Evolutionary conservation across 106 monocot genomes (phyloP).

Genomic region (Allium cepa): DNA sequence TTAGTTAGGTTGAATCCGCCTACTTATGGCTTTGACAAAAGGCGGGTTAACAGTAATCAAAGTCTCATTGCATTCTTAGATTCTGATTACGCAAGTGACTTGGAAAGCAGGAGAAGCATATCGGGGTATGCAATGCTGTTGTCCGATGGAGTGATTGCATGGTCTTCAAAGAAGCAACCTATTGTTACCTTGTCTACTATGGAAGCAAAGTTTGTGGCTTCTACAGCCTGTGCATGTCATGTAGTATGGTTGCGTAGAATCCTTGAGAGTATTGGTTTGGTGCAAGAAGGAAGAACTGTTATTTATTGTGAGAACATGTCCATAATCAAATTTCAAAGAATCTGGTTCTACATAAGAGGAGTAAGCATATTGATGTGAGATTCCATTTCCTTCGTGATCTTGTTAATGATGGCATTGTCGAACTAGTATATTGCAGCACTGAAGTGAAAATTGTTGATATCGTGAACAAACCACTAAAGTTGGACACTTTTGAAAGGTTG

Average conservation of each 20-base stretch:
- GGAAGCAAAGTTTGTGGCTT: constrained; percentile 5
- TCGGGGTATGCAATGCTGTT: background rate
- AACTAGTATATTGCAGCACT: constrained; percentile 1
- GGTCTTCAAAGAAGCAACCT: constrained; percentile 1
- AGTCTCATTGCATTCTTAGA: background rate
- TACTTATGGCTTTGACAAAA: too few species aligned
- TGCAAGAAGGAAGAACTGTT: background rate
- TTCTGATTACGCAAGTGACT: background rate
- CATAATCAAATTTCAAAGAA: constrained; percentile 5
- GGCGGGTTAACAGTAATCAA: too few species aligned
- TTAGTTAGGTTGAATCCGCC: too few species aligned
- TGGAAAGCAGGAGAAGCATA: background rate
- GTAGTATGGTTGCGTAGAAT: background rate
- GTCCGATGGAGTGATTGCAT: background rate
- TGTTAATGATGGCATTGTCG: background rate
- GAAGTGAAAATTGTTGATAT: constrained; percentile 4
- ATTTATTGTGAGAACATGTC: constrained; percentile 6
- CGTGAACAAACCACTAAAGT: background rate
- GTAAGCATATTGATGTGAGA: constrained; percentile 6
- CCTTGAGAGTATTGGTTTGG: background rate
- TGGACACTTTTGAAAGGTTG: background rate
- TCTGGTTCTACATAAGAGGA: constrained; percentile 1
- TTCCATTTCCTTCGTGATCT: background rate
- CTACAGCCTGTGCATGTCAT: constrained; percentile 6
- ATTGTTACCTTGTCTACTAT: background rate